Conservation (phyloP, 805 yeast genomes). For the Jamesozyma hellenica region DNA sequence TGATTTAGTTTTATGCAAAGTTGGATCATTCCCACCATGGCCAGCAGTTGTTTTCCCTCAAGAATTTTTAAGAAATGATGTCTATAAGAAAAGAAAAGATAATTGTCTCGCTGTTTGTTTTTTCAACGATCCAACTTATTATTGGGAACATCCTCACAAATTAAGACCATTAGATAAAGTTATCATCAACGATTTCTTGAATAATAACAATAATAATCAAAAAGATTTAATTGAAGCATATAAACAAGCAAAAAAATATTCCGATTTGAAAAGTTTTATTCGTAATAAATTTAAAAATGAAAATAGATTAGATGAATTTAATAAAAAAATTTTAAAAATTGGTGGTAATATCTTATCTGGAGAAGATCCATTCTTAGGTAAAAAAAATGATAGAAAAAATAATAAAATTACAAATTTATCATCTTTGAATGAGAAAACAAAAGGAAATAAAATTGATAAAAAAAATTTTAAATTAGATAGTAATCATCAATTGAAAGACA, state of each 20-base stretch:
- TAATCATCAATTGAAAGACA: background rate
- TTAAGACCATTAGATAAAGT: conserved; percentile 12
- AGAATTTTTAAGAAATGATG: conserved; percentile 23
- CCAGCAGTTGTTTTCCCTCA: conserved; percentile 30
- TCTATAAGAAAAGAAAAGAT: conserved; percentile 18
- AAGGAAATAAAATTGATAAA: background rate
- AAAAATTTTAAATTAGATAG: too few species aligned
- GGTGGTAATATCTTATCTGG: conserved; percentile 14
- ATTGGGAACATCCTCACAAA: conserved; percentile 26
- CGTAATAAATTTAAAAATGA: conserved; percentile 19
- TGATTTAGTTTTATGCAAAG: conserved; percentile 28
- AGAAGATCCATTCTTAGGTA: conserved; percentile 24
- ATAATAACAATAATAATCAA: conserved; percentile 6
- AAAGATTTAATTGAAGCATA: conserved; percentile 23
- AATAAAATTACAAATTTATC: background rate
- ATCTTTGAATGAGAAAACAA: background rate
- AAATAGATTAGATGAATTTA: conserved; percentile 15
- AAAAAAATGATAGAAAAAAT: conserved; percentile 4
- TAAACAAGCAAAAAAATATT: conserved; percentile 19
- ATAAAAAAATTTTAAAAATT: conserved; percentile 9
- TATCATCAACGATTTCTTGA: conserved; percentile 12
- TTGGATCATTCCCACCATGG: conserved; percentile 30
- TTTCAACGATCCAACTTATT: conserved; percentile 29
- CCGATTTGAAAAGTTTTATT: conserved; percentile 17
- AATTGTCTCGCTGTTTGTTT: conserved; percentile 28